These are phyloP conservation scores for Torrubiella hemipterigena DNA, from an alignment of 2,329 filamentous ascomycete species.

Conservation along the genomic window DNA sequence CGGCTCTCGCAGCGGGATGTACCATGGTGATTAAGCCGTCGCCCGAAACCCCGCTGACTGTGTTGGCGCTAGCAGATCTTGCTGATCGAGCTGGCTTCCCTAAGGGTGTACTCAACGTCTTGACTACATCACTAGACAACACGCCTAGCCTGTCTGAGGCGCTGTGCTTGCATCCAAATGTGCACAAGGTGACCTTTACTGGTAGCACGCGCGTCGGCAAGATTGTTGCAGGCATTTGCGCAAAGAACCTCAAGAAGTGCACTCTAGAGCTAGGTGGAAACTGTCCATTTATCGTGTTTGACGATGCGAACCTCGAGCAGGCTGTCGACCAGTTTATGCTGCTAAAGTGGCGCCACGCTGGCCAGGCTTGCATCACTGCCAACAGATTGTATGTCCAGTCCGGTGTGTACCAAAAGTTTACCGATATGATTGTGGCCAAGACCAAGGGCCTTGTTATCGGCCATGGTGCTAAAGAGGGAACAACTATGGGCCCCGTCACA, in stretches of 20 bases:
- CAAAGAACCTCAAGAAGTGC: conserved; percentile 52
- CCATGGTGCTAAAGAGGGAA: conserved; percentile 37
- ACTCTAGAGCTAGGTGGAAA: conserved; percentile 63
- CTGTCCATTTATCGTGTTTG: conserved; percentile 51
- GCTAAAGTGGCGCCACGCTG: conserved; percentile 61
- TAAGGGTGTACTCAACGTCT: conserved; percentile 51
- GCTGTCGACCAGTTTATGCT: conserved; percentile 49
- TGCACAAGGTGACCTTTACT: conserved; percentile 64
- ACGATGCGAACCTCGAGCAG: conserved; percentile 55
- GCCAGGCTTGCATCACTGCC: conserved; percentile 59
- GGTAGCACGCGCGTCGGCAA: conserved; percentile 60
- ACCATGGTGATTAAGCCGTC: conserved; percentile 66
- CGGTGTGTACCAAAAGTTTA: conserved; percentile 49
- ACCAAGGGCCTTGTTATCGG: conserved; percentile 45
- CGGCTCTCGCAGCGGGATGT: conserved; percentile 59
- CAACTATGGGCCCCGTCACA: conserved; percentile 22
- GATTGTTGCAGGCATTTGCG: conserved; percentile 49
- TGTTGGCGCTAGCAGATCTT: conserved; percentile 56
- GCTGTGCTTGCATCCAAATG: conserved; percentile 29
- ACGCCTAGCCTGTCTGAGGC: conserved; percentile 32
- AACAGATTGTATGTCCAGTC: conserved; percentile 50
- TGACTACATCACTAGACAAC: conserved; percentile 31
- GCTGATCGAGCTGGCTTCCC: conserved; percentile 63
- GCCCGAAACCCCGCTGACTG: conserved; percentile 63
- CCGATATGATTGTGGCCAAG: conserved; percentile 38